Conservation (phyloP, 2,329 filamentous ascomycete species). For the Botrytis sinoallii region DNA sequence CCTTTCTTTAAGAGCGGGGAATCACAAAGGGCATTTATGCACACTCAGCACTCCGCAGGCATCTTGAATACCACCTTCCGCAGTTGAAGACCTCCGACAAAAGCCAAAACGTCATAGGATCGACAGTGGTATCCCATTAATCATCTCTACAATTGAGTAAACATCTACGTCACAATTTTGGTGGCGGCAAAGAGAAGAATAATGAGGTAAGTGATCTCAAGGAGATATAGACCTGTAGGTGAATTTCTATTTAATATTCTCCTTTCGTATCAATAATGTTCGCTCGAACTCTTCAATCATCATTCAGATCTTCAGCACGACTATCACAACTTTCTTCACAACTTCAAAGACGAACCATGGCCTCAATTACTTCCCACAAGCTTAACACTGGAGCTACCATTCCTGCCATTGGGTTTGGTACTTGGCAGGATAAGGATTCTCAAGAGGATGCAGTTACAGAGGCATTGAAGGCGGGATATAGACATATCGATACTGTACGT, state of each 20-base stretch:
- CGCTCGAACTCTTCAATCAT: constrained; percentile 2
- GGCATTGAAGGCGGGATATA: constrained; percentile 48
- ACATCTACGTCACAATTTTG: neutral
- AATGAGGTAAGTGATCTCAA: neutral
- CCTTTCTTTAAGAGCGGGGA: neutral
- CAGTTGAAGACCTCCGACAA: neutral
- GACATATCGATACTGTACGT: constrained; percentile 46
- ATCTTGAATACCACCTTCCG: neutral
- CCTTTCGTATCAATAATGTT: neutral
- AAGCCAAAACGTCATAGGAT: neutral
- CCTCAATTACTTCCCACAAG: constrained; percentile 35
- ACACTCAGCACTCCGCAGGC: neutral
- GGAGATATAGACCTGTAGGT: neutral
- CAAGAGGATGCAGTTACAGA: constrained; percentile 39
- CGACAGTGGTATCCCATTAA: neutral
- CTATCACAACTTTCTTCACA: constrained; percentile 22
- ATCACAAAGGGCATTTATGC: neutral
- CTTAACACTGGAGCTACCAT: constrained; percentile 39
- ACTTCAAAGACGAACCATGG: constrained; percentile 22
- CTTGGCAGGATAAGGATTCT: constrained; percentile 46
- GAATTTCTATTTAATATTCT: neutral
- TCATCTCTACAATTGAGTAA: neutral
- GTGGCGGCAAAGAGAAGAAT: neutral
- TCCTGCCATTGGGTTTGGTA: constrained; percentile 44
- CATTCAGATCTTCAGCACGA: constrained; percentile 11